A percentile compares a stretch with the other conserved stretches of the same genome.
These are phyloP conservation scores for Globisporangium acanthophoron DNA, from an alignment of 352 stramenopile genomes.

Conservation along the genomic window DNA sequence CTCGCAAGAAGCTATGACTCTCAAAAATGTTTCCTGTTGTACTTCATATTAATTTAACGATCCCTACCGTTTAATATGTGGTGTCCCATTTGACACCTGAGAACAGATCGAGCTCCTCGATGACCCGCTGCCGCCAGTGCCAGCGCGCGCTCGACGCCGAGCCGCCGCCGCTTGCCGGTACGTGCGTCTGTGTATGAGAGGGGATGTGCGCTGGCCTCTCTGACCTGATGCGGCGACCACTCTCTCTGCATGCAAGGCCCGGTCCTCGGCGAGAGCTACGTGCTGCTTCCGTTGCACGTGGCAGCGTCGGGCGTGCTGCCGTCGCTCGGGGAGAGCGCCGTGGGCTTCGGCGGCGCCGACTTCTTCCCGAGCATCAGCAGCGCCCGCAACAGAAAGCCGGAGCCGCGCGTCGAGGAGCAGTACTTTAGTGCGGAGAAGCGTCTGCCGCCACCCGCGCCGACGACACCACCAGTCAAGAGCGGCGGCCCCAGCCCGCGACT, in stretches of 20 bases:
- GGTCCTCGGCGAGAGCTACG: constrained; percentile 67
- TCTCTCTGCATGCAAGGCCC: neutral
- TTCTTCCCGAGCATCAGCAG: constrained; percentile 14
- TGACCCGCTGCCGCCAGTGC: constrained; percentile 28
- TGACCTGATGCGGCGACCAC: neutral
- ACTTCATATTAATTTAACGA: too few relatives aligned
- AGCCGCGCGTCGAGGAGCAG: constrained; percentile 13
- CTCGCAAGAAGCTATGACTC: neutral
- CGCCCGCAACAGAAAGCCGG: constrained; percentile 1
- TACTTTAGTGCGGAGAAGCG: constrained; percentile 27
- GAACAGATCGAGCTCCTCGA: neutral
- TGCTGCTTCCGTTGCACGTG: constrained; percentile 66
- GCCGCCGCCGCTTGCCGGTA: constrained; percentile 29
- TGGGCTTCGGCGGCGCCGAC: constrained; percentile 10
- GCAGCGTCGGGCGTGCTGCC: constrained; percentile 41
- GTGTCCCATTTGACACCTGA: neutral
- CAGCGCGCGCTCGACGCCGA: constrained; percentile 22
- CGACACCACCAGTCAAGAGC: neutral
- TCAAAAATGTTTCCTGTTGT: too few relatives aligned
- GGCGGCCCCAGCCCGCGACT: too few relatives aligned
- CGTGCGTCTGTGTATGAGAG: neutral
- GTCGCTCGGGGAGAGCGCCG: constrained; percentile 23
- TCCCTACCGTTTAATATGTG: too few relatives aligned
- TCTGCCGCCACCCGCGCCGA: neutral
- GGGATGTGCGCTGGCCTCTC: too few relatives aligned